These are phyloP conservation scores for Ramularia collo-cygni DNA, from an alignment of 2,329 filamentous ascomycete genomes.

Conservation along the genomic window DNA sequence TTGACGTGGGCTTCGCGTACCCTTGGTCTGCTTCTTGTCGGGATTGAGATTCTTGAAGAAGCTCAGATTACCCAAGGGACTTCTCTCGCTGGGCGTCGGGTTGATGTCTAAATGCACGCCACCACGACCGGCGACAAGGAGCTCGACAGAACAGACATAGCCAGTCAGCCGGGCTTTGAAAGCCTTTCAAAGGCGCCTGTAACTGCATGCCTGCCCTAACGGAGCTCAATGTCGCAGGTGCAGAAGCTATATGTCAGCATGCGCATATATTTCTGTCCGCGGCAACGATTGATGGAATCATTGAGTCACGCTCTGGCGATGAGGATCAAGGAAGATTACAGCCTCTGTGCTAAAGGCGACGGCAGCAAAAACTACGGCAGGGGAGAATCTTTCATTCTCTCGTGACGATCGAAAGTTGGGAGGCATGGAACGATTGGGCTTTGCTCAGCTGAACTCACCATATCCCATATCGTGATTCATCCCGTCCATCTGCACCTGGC, in stretches of 20 bases:
- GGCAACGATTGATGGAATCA: too few relatives aligned
- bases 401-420: too few relatives aligned
- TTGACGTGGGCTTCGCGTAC: slow-evolving; percentile 37
- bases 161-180: too few relatives aligned
- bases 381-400: too few relatives aligned
- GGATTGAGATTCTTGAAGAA: slow-evolving; percentile 57
- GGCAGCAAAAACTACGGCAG: too few relatives aligned
- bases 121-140: slow-evolving; percentile 9
- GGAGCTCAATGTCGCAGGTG: slow-evolving; percentile 2
- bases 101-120: slow-evolving; percentile 6
- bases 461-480: slow-evolving; percentile 11
- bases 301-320: too few relatives aligned
- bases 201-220: neutral
- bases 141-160: slow-evolving; percentile 3
- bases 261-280: too few relatives aligned
- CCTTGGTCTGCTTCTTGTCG: slow-evolving; percentile 72
- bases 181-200: too few relatives aligned
- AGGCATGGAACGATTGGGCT: too few relatives aligned
- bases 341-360: too few relatives aligned
- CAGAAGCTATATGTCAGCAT: slow-evolving; percentile 1
- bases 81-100: slow-evolving; percentile 16
- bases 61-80: slow-evolving; percentile 24
- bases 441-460: slow-evolving; percentile 12
- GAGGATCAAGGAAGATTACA: too few relatives aligned
- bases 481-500: slow-evolving; percentile 8